These are phyloP conservation scores for Orbilia ellipsospora DNA, from an alignment of 2,329 filamentous ascomycete species.

Conservation along the genomic window DNA sequence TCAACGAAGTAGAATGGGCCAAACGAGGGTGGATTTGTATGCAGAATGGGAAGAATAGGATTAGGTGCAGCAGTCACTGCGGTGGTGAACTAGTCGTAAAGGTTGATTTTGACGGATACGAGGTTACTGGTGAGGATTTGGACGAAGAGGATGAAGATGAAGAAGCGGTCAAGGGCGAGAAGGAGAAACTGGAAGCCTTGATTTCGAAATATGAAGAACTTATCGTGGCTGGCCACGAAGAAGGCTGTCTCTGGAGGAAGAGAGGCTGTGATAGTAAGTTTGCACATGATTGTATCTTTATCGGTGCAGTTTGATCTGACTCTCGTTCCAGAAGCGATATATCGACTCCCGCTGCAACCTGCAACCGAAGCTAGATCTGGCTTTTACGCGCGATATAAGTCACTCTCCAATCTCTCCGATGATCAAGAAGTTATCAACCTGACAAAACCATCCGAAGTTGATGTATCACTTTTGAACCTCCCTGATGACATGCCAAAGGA, in stretches of 20 bases:
- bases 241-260: conserved; percentile 86
- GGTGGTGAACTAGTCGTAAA: conserved; percentile 85
- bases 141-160: conserved; percentile 61
- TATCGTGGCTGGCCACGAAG: conserved; percentile 78
- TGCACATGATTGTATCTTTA: background rate
- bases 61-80: conserved; percentile 83
- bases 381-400: conserved; percentile 63
- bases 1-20: conserved; percentile 94
- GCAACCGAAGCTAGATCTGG: conserved; percentile 62
- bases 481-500: conserved; percentile 55
- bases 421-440: conserved; percentile 62
- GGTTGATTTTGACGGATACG: conserved; percentile 68
- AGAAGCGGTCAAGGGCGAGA: conserved; percentile 60
- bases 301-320: conserved; percentile 2
- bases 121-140: conserved; percentile 69
- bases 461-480: conserved; percentile 50
- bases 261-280: conserved; percentile 82
- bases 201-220: conserved; percentile 80
- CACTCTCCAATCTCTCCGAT: conserved; percentile 68
- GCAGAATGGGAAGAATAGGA: conserved; percentile 75
- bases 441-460: conserved; percentile 56
- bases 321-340: conserved; percentile 68
- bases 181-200: conserved; percentile 71
- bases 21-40: conserved; percentile 91
- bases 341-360: conserved; percentile 67